Percentiles rank a stretch among this genome's conserved stretches.
phyloP scores from a whole-genome alignment of 2,329 filamentous ascomycete genomes.

The Drechslerella dactyloides region DNA sequence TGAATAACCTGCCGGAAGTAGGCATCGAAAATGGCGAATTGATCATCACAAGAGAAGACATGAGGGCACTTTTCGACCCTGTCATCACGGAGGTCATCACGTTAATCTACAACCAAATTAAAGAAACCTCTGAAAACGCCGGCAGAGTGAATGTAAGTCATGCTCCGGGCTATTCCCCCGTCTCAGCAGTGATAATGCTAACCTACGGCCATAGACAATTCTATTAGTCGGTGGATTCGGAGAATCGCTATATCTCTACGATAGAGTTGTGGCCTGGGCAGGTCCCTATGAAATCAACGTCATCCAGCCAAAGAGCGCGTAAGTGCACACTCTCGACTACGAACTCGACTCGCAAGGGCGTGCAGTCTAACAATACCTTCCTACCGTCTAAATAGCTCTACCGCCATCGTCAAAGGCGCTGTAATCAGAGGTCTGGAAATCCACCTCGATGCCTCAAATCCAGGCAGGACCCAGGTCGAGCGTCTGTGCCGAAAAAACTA shows the following conservation, averaged over 20 bases:
- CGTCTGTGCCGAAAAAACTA: constrained; percentile 46
- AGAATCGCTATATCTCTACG: constrained; percentile 52
- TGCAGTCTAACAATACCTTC: no score
- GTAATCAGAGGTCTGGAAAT: constrained; percentile 48
- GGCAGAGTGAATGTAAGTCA: constrained; percentile 32
- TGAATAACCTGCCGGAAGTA: constrained; percentile 47
- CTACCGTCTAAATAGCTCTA: no score
- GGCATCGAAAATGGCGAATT: constrained; percentile 47
- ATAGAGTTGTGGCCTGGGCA: constrained; percentile 49
- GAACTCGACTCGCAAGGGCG: no score
- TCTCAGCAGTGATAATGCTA: background rate
- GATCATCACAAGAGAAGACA: constrained; percentile 51
- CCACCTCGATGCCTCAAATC: constrained; percentile 41
- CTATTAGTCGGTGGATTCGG: constrained; percentile 54
- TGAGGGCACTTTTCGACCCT: constrained; percentile 53
- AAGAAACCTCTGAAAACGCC: constrained; percentile 45
- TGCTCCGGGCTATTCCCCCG: background rate
- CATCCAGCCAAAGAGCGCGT: constrained; percentile 48
- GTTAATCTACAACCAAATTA: constrained; percentile 52
- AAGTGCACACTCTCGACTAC: constrained; percentile 17
- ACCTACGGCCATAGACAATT: constrained; percentile 41
- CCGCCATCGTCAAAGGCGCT: constrained; percentile 45
- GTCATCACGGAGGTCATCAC: constrained; percentile 52
- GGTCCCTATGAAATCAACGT: constrained; percentile 44
- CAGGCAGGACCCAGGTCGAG: constrained; percentile 45